Conservation (phyloP, 495 filamentous ascomycete species). For the Tuber brumale region DNA sequence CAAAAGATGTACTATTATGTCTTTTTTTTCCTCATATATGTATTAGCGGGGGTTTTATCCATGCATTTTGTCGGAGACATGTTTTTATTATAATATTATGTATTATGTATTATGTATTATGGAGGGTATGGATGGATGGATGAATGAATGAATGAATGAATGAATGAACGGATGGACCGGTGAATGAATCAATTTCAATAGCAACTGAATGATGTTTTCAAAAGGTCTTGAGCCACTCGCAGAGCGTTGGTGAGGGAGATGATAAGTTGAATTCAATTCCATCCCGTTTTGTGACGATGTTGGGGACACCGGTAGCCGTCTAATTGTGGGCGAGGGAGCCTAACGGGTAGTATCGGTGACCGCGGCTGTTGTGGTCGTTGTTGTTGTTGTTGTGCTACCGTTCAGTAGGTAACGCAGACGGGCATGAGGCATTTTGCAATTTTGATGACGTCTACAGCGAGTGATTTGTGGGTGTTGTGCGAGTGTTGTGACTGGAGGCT, state of each 20-base stretch:
- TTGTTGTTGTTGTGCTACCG: not conserved
- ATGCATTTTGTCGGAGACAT: not conserved
- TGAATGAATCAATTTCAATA: not conserved
- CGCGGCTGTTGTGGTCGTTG: not conserved
- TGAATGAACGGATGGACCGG: not conserved
- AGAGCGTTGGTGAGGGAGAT: not conserved
- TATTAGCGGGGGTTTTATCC: not conserved
- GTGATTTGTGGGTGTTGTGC: conserved; percentile 2
- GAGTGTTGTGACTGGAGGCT: conserved; percentile 6
- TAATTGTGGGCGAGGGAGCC: not conserved
- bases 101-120: not conserved
- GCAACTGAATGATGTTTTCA: not conserved
- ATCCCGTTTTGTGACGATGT: not conserved
- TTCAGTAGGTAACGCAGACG: not conserved
- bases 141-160: not conserved
- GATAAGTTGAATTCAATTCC: not conserved
- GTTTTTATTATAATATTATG: not conserved
- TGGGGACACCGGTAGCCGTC: not conserved
- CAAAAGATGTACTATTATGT: conserved; percentile 8
- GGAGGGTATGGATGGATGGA: not conserved
- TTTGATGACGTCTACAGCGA: not conserved
- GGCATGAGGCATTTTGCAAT: not conserved
- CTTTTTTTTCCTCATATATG: not conserved
- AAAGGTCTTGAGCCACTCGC: not conserved
- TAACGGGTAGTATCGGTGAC: not conserved